Conservation (phyloP, 2,329 filamentous ascomycete species). For the Aureobasidium pullulans region DNA sequence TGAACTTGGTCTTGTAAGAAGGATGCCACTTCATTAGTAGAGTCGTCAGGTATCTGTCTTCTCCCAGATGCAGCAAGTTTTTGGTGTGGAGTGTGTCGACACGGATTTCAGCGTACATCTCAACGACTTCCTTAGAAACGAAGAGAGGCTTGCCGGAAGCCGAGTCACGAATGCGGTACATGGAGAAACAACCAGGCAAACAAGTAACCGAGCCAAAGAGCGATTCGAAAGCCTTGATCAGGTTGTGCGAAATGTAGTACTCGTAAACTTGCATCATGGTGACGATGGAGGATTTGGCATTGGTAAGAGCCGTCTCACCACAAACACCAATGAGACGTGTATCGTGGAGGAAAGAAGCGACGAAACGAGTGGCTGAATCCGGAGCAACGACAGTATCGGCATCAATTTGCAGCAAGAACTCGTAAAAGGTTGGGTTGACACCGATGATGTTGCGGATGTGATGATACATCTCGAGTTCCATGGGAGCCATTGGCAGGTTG, state of each 20-base stretch:
- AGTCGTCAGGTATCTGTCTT: conserved; percentile 95
- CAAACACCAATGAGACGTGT: conserved; percentile 90
- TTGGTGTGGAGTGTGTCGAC: conserved; percentile 99
- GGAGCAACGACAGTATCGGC: conserved; percentile 89
- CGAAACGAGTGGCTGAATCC: conserved; percentile 86
- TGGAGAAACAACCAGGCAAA: conserved; percentile 96
- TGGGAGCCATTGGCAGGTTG: conserved; percentile 88
- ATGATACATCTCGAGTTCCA: conserved; percentile 97
- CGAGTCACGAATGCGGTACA: conserved; percentile 94
- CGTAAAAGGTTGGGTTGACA: conserved; percentile 97
- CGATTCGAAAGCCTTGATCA: conserved; percentile 94
- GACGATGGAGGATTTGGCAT: conserved; percentile 85
- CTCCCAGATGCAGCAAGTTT: conserved; percentile 90
- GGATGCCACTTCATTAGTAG: conserved; percentile 85
- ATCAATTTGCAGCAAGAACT: conserved; percentile 93
- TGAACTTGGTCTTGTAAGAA: conserved; percentile 98
- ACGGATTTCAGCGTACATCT: conserved; percentile 82
- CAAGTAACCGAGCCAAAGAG: conserved; percentile 96
- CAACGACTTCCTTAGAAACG: conserved; percentile 84
- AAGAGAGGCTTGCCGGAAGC: conserved; percentile 95
- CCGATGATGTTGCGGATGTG: conserved; percentile 98
- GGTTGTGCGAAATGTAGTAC: conserved; percentile 97
- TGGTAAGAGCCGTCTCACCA: conserved; percentile 87
- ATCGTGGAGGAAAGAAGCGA: conserved; percentile 83
- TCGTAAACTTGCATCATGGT: conserved; percentile 99